Conservation (phyloP, 2,329 filamentous ascomycete genomes). For the Fusarium fracticaudum region DNA sequence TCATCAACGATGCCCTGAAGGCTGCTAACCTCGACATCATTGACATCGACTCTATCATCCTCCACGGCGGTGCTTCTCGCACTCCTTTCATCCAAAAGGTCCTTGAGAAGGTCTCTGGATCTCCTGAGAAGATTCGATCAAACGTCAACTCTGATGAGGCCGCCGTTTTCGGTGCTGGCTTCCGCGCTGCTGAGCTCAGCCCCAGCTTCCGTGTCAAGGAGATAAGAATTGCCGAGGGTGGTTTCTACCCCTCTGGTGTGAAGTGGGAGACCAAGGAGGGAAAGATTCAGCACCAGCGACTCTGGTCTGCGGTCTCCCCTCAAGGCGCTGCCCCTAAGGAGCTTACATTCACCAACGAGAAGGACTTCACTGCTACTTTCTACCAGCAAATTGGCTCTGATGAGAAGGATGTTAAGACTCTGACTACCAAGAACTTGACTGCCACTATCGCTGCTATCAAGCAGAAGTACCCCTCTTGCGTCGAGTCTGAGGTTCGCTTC, state of each 20-base stretch:
- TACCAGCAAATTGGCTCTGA: conserved; percentile 73
- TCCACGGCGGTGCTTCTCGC: conserved; percentile 88
- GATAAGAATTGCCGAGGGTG: conserved; percentile 82
- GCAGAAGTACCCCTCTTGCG: conserved; percentile 78
- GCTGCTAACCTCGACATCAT: conserved; percentile 75
- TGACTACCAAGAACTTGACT: conserved; percentile 88
- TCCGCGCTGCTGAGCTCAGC: conserved; percentile 91
- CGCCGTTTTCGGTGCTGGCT: conserved; percentile 93
- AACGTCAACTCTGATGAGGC: conserved; percentile 98
- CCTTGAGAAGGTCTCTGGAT: conserved; percentile 79
- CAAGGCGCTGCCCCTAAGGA: conserved; percentile 83
- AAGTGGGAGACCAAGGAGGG: conserved; percentile 76
- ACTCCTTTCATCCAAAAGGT: conserved; percentile 95
- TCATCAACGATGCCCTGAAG: conserved; percentile 78
- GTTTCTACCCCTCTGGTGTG: conserved; percentile 77
- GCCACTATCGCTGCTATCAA: conserved; percentile 81
- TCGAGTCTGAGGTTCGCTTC: conserved; percentile 79
- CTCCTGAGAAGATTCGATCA: conserved; percentile 81
- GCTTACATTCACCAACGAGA: conserved; percentile 81
- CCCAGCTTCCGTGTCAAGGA: conserved; percentile 98
- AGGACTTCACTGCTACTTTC: conserved; percentile 83
- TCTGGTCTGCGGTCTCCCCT: conserved; percentile 82
- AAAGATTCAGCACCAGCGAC: conserved; percentile 79
- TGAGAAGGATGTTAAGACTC: conserved; percentile 70
- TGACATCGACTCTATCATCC: conserved; percentile 89